phyloP scores from a whole-genome alignment of 345 rosid genomes.

The Mercurialis annua region DNA sequence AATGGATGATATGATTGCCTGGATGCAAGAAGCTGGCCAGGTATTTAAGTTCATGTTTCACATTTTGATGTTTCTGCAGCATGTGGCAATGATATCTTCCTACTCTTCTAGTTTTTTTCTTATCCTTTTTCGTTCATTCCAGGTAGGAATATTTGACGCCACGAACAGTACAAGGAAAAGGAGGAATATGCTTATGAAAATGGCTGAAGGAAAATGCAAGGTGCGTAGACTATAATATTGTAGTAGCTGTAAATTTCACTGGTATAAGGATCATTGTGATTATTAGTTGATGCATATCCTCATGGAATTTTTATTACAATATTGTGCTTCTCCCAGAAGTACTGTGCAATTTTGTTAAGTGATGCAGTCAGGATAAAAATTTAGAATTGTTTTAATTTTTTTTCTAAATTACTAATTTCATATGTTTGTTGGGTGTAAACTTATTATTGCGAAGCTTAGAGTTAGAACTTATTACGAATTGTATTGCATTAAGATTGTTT shows the following conservation, averaged over 20 bases:
- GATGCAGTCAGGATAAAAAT: background rate
- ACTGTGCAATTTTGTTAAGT: background rate
- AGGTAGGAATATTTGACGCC: slow-evolving; percentile 99
- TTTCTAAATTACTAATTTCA: too few species aligned
- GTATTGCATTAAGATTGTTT: too few species aligned
- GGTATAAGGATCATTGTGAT: background rate
- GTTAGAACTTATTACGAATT: too few species aligned
- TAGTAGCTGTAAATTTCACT: slow-evolving; percentile 8
- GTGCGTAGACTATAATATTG: slow-evolving; percentile 32
- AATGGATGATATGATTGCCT: slow-evolving; percentile 98
- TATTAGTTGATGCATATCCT: slow-evolving; percentile 9
- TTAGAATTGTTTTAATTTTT: too few species aligned
- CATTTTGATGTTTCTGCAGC: background rate
- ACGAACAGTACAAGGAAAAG: slow-evolving; percentile 81
- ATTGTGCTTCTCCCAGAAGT: background rate
- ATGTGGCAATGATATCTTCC: slow-evolving; percentile 8
- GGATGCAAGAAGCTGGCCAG: slow-evolving; percentile 99
- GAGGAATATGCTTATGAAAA: slow-evolving; percentile 97
- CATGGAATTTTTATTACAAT: background rate
- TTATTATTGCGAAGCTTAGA: too few species aligned
- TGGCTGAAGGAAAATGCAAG: slow-evolving; percentile 99
- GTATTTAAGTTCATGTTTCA: slow-evolving; percentile 41
- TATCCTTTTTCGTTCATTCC: slow-evolving; percentile 26
- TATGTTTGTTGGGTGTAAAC: too few species aligned
- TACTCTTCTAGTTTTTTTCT: slow-evolving; percentile 23